phyloP scores from a whole-genome alignment of 2,329 filamentous ascomycete species.

The Exophiala viscosa region DNA sequence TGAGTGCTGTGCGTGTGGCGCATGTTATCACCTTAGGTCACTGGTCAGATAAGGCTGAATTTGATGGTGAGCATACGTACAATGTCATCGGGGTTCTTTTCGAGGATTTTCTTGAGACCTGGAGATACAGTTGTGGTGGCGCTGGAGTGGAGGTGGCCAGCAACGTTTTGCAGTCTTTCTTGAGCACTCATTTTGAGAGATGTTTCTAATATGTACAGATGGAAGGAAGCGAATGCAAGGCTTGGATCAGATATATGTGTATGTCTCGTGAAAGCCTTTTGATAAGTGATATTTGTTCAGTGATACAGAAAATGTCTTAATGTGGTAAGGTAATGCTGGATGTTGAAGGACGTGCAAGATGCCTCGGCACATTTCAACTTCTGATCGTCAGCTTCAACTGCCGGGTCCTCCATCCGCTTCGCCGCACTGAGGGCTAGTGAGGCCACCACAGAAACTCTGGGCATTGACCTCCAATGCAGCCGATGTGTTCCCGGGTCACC shows the following conservation, averaged over 20 bases:
- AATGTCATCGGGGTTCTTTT: constrained; percentile 63
- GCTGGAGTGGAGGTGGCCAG: constrained; percentile 19
- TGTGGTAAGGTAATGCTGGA: neutral
- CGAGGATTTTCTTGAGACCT: constrained; percentile 56
- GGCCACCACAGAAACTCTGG: neutral
- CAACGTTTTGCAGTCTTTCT: constrained; percentile 18
- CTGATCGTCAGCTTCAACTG: neutral
- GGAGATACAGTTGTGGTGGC: constrained; percentile 14
- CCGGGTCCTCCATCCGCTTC: no score
- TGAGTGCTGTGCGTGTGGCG: constrained; percentile 85
- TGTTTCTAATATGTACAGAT: no score
- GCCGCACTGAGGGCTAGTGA: no score
- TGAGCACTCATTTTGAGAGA: constrained; percentile 17
- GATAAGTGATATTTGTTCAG: neutral
- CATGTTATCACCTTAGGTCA: constrained; percentile 65
- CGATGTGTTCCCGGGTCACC: no score
- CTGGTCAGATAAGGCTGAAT: neutral
- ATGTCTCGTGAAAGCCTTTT: neutral
- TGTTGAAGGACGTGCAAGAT: neutral
- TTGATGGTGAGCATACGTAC: constrained; percentile 64
- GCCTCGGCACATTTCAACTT: neutral
- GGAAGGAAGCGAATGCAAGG: no score
- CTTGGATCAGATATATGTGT: neutral
- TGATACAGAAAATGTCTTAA: neutral
- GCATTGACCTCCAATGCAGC: no score